phyloP scores from a whole-genome alignment of 2,329 filamentous ascomycete species.

The Calcarisporium arbuscula region DNA sequence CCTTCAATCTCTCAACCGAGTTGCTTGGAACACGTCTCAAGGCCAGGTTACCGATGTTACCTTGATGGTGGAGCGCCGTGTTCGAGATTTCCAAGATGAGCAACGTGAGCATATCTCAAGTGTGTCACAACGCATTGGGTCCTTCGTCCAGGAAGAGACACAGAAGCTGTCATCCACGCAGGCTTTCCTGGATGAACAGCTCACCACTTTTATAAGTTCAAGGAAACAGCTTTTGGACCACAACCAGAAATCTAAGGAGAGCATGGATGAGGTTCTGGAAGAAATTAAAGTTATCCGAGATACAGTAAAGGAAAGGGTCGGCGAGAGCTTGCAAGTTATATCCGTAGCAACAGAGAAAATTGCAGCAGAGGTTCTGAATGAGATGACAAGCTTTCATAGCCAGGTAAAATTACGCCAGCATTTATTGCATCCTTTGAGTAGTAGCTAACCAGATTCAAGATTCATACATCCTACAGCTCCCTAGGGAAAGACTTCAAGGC shows the following conservation, averaged over 20 bases:
- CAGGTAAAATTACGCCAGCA: constrained; percentile 34
- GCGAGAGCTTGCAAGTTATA: constrained; percentile 75
- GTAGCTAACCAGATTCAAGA: constrained; percentile 31
- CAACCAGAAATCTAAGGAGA: constrained; percentile 64
- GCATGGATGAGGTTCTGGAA: constrained; percentile 86
- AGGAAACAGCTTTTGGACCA: constrained; percentile 62
- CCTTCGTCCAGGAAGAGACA: constrained; percentile 71
- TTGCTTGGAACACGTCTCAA: constrained; percentile 72
- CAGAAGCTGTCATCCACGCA: constrained; percentile 65
- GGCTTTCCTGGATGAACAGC: constrained; percentile 62
- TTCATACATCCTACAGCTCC: constrained; percentile 77
- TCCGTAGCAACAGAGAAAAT: constrained; percentile 82
- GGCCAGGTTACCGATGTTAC: constrained; percentile 72
- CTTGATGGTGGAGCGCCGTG: constrained; percentile 65
- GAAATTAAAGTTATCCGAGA: constrained; percentile 88
- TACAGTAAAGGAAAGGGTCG: constrained; percentile 79
- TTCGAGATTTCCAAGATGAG: constrained; percentile 64
- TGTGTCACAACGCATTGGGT: constrained; percentile 66
- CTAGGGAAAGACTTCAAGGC: constrained; percentile 81
- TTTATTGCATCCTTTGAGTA: constrained; percentile 11
- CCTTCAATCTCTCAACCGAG: constrained; percentile 71
- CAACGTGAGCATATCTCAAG: constrained; percentile 65
- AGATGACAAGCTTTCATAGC: constrained; percentile 77
- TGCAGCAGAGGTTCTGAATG: constrained; percentile 78
- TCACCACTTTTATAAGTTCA: constrained; percentile 60